A percentile compares a stretch with the other conserved stretches of the same genome.
Evolutionary conservation across 495 filamentous ascomycete species (phyloP).

Genomic region (Talaromyces thailandensis): DNA sequence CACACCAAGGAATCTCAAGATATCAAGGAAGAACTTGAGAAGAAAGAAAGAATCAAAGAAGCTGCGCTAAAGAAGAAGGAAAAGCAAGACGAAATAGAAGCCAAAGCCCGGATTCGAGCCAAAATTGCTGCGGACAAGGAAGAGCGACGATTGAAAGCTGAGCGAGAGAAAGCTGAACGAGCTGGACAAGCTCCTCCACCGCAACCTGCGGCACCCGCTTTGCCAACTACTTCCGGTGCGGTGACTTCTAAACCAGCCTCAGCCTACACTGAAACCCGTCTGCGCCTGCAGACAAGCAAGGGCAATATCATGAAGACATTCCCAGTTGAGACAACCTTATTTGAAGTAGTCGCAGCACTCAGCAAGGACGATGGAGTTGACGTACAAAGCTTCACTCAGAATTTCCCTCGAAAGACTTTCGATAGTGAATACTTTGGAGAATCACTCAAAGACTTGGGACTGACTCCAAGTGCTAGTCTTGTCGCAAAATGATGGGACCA

Average conservation of each 20-base stretch:
- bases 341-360: slow-evolving; percentile 78
- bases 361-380: slow-evolving; percentile 52
- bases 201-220: slow-evolving; percentile 27
- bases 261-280: slow-evolving; percentile 67
- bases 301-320: slow-evolving; percentile 78
- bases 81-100: slow-evolving; percentile 78
- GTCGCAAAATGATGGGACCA: slow-evolving; percentile 48
- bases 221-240: slow-evolving; percentile 30
- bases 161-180: slow-evolving; percentile 73
- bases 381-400: slow-evolving; percentile 71
- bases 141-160: slow-evolving; percentile 70
- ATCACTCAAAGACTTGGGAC: slow-evolving; percentile 83
- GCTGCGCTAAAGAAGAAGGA: slow-evolving; percentile 75
- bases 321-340: slow-evolving; percentile 78
- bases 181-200: slow-evolving; percentile 56
- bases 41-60: slow-evolving; percentile 85
- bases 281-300: slow-evolving; percentile 67
- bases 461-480: slow-evolving; percentile 82
- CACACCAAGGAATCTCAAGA: slow-evolving; percentile 70
- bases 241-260: slow-evolving; percentile 47
- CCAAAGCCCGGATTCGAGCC: slow-evolving; percentile 79
- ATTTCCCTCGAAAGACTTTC: slow-evolving; percentile 80
- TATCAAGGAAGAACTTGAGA: slow-evolving; percentile 71
- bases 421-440: slow-evolving; percentile 74
- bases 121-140: slow-evolving; percentile 89